Evolutionary conservation across 2,329 filamentous ascomycete species (phyloP), one percentile per base, ranked within the genome.

Genomic region (Trichoderma simmonsii): DNA sequence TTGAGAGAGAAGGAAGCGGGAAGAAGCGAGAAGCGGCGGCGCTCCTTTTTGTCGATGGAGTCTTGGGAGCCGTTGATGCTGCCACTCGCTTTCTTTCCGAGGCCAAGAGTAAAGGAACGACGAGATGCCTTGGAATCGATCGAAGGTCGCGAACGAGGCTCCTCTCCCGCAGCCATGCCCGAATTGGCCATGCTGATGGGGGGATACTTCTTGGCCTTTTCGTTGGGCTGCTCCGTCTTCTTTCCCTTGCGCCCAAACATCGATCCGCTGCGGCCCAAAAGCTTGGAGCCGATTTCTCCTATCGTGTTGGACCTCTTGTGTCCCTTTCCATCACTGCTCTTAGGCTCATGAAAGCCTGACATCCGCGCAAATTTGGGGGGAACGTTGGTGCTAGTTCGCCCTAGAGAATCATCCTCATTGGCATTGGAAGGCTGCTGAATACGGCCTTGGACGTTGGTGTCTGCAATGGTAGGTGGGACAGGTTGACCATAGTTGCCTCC

Each of bases 111-210:
- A 78, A 93, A 91, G 0, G 92, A 94, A 60, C 91, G 89, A 28
- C 92, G 88, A 36, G 89, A 89, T 21, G 83, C 83, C 74, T 85
- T 85, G 3, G 91, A 94, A 75, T 95, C 93, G 77, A 93, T 89
- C 1, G 92, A 95, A 54, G 86, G 85, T 62, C 92, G 86, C 1
- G 78, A 76, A 6, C 76, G 77, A 14, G 86, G 81, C 66, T 87
- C 85, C 51, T 90, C 88, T 67, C 39, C 68, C 18, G 61, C 57
- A 5, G 26, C 56, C 30, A 61, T 62, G 18, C 87, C 86, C 2
- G 89, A 85, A 74, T 92, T 91, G 73, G 92, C 89, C 94, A 98
- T 97, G 83, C 94, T 97, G 62, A 95, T 92, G 4, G 95, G 95
- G 71, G 95, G 95, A 78, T 98, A 97, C 74, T 88, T 91, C 79